Percentiles rank a stretch among this genome's conserved stretches.
phyloP scores from a whole-genome alignment of 2,329 filamentous ascomycete genomes.

The Aspergillus sp. region DNA sequence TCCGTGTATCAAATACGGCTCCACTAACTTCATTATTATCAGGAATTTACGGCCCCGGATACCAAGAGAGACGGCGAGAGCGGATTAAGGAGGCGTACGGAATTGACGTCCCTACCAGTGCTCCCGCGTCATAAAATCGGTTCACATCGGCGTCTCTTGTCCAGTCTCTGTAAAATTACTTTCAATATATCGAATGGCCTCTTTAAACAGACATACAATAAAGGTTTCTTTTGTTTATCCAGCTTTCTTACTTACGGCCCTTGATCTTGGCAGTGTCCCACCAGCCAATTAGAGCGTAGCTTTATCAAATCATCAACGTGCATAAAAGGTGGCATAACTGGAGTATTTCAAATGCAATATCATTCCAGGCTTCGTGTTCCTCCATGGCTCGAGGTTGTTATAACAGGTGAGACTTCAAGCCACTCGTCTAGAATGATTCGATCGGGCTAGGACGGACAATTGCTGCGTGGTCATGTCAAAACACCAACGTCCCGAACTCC shows the following conservation, averaged over 20 bases:
- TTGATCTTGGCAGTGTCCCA: background rate
- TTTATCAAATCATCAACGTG: conserved; percentile 28
- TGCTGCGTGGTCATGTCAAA: too few relatives aligned
- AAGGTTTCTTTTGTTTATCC: conserved; percentile 14
- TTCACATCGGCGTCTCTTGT: conserved; percentile 22
- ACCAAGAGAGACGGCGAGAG: conserved; percentile 78
- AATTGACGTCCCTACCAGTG: conserved; percentile 69
- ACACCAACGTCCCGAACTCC: too few relatives aligned
- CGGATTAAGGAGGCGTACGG: conserved; percentile 85
- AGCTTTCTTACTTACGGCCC: background rate
- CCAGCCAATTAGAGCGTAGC: conserved; percentile 26
- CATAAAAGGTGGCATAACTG: background rate
- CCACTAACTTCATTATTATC: conserved; percentile 16
- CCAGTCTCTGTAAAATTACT: conserved; percentile 28
- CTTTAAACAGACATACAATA: conserved; percentile 20
- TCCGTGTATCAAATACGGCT: background rate
- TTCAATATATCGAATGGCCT: conserved; percentile 21
- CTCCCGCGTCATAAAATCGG: conserved; percentile 40
- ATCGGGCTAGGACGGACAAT: too few relatives aligned
- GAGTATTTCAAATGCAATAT: background rate
- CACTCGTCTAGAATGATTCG: too few relatives aligned
- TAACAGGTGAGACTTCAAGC: too few relatives aligned
- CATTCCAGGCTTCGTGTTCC: background rate
- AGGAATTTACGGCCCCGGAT: conserved; percentile 81
- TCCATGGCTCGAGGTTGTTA: too few relatives aligned